These are phyloP conservation scores for Xanthoconium separans DNA, from an alignment of 1,284 basidiomycete species.

Conservation along the genomic window DNA sequence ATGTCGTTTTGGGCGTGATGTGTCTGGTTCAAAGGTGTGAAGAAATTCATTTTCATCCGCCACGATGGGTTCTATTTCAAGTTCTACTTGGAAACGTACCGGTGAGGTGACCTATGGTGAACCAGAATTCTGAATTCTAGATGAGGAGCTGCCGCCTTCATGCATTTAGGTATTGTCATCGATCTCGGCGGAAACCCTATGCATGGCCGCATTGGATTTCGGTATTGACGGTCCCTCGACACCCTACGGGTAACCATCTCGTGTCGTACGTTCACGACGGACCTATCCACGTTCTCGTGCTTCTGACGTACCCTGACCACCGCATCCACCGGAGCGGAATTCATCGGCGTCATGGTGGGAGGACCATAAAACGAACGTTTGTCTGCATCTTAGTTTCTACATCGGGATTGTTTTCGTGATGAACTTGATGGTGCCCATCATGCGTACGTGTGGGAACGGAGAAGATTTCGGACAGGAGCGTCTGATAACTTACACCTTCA, in stretches of 20 bases:
- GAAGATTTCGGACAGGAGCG: not conserved
- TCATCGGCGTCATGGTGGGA: slow-evolving; percentile 51
- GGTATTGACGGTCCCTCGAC: slow-evolving; percentile 54
- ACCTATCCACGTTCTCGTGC: slow-evolving; percentile 54
- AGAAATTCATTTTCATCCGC: slow-evolving; percentile 12
- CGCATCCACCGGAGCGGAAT: slow-evolving; percentile 49
- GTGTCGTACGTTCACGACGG: slow-evolving; percentile 45
- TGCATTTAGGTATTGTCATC: slow-evolving; percentile 53
- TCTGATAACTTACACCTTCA: slow-evolving; percentile 9
- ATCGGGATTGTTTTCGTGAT: slow-evolving; percentile 68
- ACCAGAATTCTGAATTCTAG: slow-evolving; percentile 64
- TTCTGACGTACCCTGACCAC: slow-evolving; percentile 58
- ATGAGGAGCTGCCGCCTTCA: slow-evolving; percentile 53
- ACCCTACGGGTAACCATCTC: slow-evolving; percentile 49
- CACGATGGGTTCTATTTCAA: slow-evolving; percentile 20
- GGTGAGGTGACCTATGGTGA: slow-evolving; percentile 52
- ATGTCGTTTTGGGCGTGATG: slow-evolving; percentile 16
- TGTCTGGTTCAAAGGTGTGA: slow-evolving; percentile 14
- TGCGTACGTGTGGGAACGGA: slow-evolving; percentile 30
- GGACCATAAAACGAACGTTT: slow-evolving; percentile 51
- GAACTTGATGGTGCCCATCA: slow-evolving; percentile 56
- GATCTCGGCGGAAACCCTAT: slow-evolving; percentile 63
- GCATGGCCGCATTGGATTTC: slow-evolving; percentile 63
- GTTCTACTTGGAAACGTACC: slow-evolving; percentile 58
- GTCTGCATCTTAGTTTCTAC: slow-evolving; percentile 66